Percentiles rank a stretch among this genome's conserved stretches.
Conservation (phyloP, 768 basidiomycete genomes). For the Fomitopsis serialis region DNA sequence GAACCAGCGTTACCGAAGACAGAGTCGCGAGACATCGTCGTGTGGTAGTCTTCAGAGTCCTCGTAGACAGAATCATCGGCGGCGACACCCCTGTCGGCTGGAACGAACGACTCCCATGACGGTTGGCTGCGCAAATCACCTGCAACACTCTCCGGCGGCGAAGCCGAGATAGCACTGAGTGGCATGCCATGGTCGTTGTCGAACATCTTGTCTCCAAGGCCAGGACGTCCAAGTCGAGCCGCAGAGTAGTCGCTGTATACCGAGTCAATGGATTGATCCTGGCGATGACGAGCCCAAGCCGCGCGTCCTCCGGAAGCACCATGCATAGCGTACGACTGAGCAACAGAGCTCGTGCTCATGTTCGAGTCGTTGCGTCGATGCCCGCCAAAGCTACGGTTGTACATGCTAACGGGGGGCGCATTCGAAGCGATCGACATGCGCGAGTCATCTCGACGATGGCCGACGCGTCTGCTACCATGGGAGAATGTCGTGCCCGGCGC, state of each 20-base stretch:
- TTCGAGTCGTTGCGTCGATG: constrained; percentile 53
- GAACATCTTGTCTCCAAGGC: constrained; percentile 86
- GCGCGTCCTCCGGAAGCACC: constrained; percentile 51
- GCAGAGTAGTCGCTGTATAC: constrained; percentile 58
- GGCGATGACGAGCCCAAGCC: constrained; percentile 54
- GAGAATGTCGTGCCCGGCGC: constrained; percentile 26
- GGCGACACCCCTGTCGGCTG: constrained; percentile 34
- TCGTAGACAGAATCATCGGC: constrained; percentile 37
- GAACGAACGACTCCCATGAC: constrained; percentile 66
- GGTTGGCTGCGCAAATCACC: constrained; percentile 28
- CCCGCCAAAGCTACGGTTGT: constrained; percentile 57
- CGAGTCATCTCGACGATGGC: constrained; percentile 58
- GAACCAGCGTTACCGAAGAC: constrained; percentile 52
- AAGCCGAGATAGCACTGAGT: constrained; percentile 59
- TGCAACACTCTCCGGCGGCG: constrained; percentile 45
- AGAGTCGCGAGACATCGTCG: constrained; percentile 50
- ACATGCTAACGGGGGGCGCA: constrained; percentile 66
- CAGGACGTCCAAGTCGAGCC: constrained; percentile 59
- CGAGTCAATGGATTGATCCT: constrained; percentile 60
- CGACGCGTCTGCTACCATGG: constrained; percentile 34
- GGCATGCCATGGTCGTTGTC: constrained; percentile 52
- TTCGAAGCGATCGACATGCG: constrained; percentile 44
- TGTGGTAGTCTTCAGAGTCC: constrained; percentile 43
- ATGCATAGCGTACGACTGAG: constrained; percentile 48
- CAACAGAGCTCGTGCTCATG: constrained; percentile 52